These are phyloP conservation scores for Annona cherimola DNA, from an alignment of 164 flowering plant genomes.

Conservation along the genomic window DNA sequence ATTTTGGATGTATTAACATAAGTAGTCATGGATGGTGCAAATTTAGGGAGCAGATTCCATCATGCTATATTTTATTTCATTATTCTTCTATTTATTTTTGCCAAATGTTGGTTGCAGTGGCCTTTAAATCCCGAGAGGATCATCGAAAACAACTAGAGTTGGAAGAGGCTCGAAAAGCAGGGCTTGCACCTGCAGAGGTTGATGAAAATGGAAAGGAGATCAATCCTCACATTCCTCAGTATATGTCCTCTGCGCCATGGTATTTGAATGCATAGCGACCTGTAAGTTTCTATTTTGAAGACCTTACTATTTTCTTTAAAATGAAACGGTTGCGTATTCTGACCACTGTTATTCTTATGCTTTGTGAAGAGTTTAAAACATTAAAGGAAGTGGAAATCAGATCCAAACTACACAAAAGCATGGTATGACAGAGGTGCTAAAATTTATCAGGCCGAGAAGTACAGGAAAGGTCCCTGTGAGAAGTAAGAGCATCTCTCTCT, in stretches of 20 bases:
- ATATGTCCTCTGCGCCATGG: conserved; percentile 97
- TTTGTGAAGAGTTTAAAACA: conserved; percentile 75
- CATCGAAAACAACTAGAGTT: conserved; percentile 88
- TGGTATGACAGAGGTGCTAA: conserved; percentile 96
- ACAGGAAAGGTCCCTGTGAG: conserved; percentile 82
- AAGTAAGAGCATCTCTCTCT: conserved; percentile 61
- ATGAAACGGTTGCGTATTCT: neutral
- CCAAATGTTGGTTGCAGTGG: conserved; percentile 41
- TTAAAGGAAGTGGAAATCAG: conserved; percentile 97
- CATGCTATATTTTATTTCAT: too few relatives aligned
- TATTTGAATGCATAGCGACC: conserved; percentile 89
- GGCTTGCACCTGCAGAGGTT: conserved; percentile 95
- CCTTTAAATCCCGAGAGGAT: conserved; percentile 95
- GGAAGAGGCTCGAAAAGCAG: conserved; percentile 96
- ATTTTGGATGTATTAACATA: too few relatives aligned
- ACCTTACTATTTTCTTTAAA: neutral
- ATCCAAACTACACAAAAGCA: conserved; percentile 74
- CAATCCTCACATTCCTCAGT: conserved; percentile 95
- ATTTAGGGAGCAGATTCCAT: too few relatives aligned
- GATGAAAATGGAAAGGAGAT: conserved; percentile 98
- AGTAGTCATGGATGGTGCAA: too few relatives aligned
- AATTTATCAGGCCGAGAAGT: conserved; percentile 72
- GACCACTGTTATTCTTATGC: neutral
- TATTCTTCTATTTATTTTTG: too few relatives aligned
- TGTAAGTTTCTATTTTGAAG: conserved; percentile 31